Evolutionary conservation across 495 filamentous ascomycete species (phyloP).

Genomic region (Hypomontagnella submonticulosa): DNA sequence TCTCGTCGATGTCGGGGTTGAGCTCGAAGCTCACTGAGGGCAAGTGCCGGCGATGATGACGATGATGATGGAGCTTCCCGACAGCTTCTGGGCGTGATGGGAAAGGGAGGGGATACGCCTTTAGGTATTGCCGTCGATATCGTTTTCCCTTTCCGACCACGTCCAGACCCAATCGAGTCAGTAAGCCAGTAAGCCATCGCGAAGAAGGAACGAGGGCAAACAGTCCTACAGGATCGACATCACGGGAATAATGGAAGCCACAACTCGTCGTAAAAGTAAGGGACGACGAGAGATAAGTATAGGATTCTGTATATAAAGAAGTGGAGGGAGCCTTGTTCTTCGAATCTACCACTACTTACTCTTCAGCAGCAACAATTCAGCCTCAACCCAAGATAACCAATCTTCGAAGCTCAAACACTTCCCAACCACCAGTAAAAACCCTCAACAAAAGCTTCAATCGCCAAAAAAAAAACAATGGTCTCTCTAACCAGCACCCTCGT

Average conservation of each 20-base stretch:
- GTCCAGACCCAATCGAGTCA: background rate
- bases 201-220: no score
- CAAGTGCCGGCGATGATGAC: background rate
- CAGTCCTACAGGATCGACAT: background rate
- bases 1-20: background rate
- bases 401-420: background rate
- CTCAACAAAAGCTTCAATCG: background rate
- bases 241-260: background rate
- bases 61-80: no score
- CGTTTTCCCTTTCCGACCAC: background rate
- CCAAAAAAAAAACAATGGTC: conserved; percentile 12
- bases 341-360: no score
- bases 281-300: background rate
- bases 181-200: no score
- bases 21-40: background rate
- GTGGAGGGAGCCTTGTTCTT: no score
- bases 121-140: background rate
- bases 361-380: no score
- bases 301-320: background rate
- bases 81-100: background rate
- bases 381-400: background rate
- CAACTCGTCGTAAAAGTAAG: background rate
- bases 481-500: conserved; percentile 25
- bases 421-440: background rate
- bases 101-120: background rate